Conservation (phyloP, 2,329 filamentous ascomycete genomes). For the Sporothrix protearum region DNA sequence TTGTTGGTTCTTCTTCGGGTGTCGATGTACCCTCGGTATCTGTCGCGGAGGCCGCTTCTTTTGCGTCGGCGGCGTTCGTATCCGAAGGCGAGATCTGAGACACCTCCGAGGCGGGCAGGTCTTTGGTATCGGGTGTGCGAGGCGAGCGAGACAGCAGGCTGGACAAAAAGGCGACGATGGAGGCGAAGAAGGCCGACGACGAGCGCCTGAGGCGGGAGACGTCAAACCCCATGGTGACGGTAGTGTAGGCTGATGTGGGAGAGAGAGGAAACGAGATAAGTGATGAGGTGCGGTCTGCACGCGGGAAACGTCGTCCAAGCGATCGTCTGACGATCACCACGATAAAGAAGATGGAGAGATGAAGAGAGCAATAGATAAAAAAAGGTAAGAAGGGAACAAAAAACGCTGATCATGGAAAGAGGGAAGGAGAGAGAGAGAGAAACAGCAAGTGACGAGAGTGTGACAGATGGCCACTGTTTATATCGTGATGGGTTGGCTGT, state of each 20-base stretch:
- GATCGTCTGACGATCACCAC: neutral
- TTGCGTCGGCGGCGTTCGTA: neutral
- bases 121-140: neutral
- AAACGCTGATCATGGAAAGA: neutral
- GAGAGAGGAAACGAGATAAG: neutral
- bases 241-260: neutral
- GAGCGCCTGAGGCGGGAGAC: neutral
- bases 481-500: neutral
- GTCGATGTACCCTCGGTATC: neutral
- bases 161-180: conserved; percentile 11
- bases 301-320: neutral
- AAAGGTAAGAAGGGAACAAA: neutral
- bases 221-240: neutral
- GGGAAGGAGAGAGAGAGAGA: neutral
- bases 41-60: neutral
- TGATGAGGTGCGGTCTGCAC: neutral
- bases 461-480: neutral
- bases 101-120: neutral
- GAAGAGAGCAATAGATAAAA: neutral
- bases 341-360: neutral
- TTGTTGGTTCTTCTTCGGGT: neutral
- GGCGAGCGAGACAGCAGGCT: neutral
- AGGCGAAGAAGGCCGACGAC: conserved; percentile 6
- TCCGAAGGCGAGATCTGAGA: neutral
- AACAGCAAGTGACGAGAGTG: neutral